Percentiles rank a stretch among this genome's conserved stretches.
Conservation (phyloP, 148 eudicot species). For the Fagopyrum tataricum region DNA sequence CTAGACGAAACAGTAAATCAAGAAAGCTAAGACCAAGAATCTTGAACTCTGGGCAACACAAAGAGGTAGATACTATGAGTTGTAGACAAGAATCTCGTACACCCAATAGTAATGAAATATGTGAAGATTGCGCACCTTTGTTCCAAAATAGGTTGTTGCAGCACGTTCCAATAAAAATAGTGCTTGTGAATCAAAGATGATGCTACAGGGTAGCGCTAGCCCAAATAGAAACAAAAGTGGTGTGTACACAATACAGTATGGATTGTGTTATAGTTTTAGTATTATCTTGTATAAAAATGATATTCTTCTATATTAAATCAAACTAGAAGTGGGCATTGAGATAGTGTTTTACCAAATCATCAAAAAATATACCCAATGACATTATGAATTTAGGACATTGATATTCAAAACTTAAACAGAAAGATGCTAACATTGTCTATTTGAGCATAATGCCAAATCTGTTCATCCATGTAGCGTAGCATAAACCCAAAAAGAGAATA, state of each 20-base stretch:
- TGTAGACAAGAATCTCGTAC: too few relatives aligned
- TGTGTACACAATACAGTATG: not conserved
- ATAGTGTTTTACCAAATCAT: not conserved
- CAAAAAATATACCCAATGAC: not conserved
- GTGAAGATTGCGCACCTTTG: slow-evolving; percentile 32
- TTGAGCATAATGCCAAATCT: not conserved
- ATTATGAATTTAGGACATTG: not conserved
- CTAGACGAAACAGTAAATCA: too few relatives aligned
- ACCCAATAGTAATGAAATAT: too few relatives aligned
- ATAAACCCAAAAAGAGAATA: slow-evolving; percentile 10
- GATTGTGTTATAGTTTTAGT: not conserved
- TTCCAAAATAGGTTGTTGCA: slow-evolving; percentile 69
- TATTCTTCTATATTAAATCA: not conserved
- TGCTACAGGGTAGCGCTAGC: slow-evolving; percentile 51
- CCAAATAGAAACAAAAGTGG: slow-evolving; percentile 8
- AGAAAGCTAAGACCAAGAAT: too few relatives aligned
- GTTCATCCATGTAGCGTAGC: slow-evolving; percentile 10
- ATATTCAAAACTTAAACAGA: not conserved
- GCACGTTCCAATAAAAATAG: slow-evolving; percentile 58
- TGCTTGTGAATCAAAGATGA: slow-evolving; percentile 43
- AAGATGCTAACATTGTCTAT: not conserved
- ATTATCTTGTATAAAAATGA: not conserved
- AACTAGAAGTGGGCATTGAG: not conserved
- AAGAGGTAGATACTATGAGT: too few relatives aligned
- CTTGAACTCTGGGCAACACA: too few relatives aligned